A percentile compares a stretch with the other conserved stretches of the same genome.
These are phyloP conservation scores for Talaromyces sp. DNA, from an alignment of 2,329 filamentous ascomycete genomes.

Conservation along the genomic window DNA sequence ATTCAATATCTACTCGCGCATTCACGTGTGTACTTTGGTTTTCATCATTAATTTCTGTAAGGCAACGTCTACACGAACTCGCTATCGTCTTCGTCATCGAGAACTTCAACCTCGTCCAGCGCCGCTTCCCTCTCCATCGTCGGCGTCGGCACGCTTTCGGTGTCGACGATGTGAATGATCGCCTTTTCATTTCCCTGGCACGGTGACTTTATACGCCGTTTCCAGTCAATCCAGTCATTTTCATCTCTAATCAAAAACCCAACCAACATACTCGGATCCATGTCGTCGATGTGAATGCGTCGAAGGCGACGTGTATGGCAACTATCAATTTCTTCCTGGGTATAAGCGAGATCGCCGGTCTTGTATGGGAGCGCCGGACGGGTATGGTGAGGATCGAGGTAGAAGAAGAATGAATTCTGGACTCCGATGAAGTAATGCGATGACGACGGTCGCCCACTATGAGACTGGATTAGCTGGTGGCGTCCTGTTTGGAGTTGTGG, in stretches of 20 bases:
- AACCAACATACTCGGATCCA: constrained; percentile 98
- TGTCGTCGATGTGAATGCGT: constrained; percentile 76
- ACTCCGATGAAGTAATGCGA: constrained; percentile 73
- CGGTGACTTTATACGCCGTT: constrained; percentile 61
- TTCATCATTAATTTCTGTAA: neutral
- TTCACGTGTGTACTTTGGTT: neutral
- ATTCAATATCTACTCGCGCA: constrained; percentile 15
- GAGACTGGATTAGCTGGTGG: constrained; percentile 9
- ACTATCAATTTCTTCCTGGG: constrained; percentile 66
- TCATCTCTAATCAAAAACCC: constrained; percentile 82
- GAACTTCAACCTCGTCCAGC: constrained; percentile 81
- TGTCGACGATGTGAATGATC: constrained; percentile 77
- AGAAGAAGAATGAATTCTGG: constrained; percentile 78
- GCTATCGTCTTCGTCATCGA: constrained; percentile 53
- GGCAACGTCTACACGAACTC: neutral
- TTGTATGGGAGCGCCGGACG: constrained; percentile 67
- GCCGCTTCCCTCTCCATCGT: constrained; percentile 62
- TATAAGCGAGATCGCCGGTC: constrained; percentile 47
- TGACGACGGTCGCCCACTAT: constrained; percentile 87
- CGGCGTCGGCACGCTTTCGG: constrained; percentile 55
- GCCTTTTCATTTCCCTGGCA: constrained; percentile 64
- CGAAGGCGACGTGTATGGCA: constrained; percentile 85
- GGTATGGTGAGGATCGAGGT: constrained; percentile 88
- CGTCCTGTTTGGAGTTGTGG: neutral
- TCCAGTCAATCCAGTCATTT: constrained; percentile 80